Percentiles rank a stretch among this genome's conserved stretches.
Evolutionary conservation across 2,329 filamentous ascomycete genomes (phyloP).

Genomic region (Diaporthe australafricana): DNA sequence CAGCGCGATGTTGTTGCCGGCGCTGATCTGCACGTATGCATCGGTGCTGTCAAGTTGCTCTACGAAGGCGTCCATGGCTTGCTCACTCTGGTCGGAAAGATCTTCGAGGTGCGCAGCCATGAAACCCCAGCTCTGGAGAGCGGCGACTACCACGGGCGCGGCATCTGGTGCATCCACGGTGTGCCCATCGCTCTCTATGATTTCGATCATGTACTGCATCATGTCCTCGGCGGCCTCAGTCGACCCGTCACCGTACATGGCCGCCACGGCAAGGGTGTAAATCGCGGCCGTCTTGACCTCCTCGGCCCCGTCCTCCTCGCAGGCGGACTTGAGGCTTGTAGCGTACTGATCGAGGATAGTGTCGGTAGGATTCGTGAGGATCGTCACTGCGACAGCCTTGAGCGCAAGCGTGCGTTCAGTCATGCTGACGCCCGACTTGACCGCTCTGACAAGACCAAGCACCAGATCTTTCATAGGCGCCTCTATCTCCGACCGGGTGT

Average conservation of each 20-base stretch:
- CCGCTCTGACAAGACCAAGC: slow-evolving; percentile 74
- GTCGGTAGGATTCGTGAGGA: slow-evolving; percentile 74
- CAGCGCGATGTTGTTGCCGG: slow-evolving; percentile 84
- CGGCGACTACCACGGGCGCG: slow-evolving; percentile 76
- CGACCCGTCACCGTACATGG: slow-evolving; percentile 80
- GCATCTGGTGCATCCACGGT: slow-evolving; percentile 78
- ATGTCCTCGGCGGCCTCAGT: slow-evolving; percentile 76
- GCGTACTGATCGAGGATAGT: slow-evolving; percentile 73
- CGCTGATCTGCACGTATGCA: slow-evolving; percentile 78
- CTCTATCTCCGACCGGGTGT: slow-evolving; percentile 72
- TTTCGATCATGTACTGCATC: slow-evolving; percentile 81
- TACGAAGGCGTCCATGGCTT: slow-evolving; percentile 82
- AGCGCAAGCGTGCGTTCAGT: slow-evolving; percentile 78
- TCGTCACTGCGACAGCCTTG: slow-evolving; percentile 77
- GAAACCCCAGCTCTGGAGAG: slow-evolving; percentile 83
- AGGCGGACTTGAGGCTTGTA: slow-evolving; percentile 68
- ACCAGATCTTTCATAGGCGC: slow-evolving; percentile 70
- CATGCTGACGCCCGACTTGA: slow-evolving; percentile 75
- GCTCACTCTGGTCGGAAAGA: slow-evolving; percentile 75
- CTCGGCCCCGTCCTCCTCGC: slow-evolving; percentile 77
- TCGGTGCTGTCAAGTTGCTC: slow-evolving; percentile 86
- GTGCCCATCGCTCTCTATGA: slow-evolving; percentile 83
- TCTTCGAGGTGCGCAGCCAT: slow-evolving; percentile 83
- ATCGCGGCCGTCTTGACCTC: slow-evolving; percentile 77
- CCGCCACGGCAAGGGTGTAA: slow-evolving; percentile 77